A percentile compares a stretch with the other conserved stretches of the same genome.
These are phyloP conservation scores for Endocalyx cinctus DNA, from an alignment of 2,329 filamentous ascomycete genomes.

Conservation along the genomic window DNA sequence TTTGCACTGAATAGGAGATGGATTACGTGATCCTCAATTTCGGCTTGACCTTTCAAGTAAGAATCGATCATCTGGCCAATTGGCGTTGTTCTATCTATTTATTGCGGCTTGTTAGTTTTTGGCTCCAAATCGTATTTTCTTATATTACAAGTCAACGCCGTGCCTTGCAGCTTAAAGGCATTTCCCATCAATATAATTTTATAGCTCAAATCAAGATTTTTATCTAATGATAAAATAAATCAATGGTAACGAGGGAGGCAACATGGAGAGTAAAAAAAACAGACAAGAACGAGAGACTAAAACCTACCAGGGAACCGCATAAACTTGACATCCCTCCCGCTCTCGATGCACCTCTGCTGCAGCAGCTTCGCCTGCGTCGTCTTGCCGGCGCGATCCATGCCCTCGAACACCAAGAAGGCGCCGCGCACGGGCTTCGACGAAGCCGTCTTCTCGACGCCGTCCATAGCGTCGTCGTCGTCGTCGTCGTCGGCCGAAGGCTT, in stretches of 20 bases:
- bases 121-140: no score
- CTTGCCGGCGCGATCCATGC: slow-evolving; percentile 86
- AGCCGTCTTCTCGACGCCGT: slow-evolving; percentile 14
- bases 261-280: not conserved
- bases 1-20: slow-evolving; percentile 90
- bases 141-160: no score
- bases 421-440: slow-evolving; percentile 46
- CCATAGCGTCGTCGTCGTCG: slow-evolving; percentile 10
- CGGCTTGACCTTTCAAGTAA: slow-evolving; percentile 68
- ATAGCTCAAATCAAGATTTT: no score
- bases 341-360: slow-evolving; percentile 46
- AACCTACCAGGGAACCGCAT: slow-evolving; percentile 55
- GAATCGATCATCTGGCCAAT: slow-evolving; percentile 84
- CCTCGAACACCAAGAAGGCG: slow-evolving; percentile 79
- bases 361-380: slow-evolving; percentile 80
- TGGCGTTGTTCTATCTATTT: slow-evolving; percentile 71
- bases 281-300: no score
- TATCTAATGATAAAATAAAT: not conserved
- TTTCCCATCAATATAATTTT: no score
- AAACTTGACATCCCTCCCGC: slow-evolving; percentile 44
- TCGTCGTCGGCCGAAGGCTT: not conserved
- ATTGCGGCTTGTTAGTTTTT: no score
- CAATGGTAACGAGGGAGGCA: not conserved
- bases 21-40: slow-evolving; percentile 83
- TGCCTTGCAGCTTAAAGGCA: no score